A percentile compares a stretch with the other conserved stretches of the same genome.
Evolutionary conservation across 108 stramenopile genomes (phyloP).

Genomic region (Tribonema minus): DNA sequence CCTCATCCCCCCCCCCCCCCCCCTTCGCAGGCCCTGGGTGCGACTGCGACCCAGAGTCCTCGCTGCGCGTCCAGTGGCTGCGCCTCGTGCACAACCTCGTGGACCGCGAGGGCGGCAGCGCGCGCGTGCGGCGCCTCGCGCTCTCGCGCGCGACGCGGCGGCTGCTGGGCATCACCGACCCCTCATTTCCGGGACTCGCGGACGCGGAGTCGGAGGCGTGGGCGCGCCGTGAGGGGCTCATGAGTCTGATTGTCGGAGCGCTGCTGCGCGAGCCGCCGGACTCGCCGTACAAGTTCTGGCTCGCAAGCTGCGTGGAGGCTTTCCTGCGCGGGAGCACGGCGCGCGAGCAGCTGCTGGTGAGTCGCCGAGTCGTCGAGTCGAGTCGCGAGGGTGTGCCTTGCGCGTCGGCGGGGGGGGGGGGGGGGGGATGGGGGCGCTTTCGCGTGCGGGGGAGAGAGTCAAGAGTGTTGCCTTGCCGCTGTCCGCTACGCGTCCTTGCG

Average conservation of each 20-base stretch:
- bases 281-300: slow-evolving; percentile 79
- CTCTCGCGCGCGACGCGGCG: neutral
- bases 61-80: slow-evolving; percentile 76
- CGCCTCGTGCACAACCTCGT: slow-evolving; percentile 78
- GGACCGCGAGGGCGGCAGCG: slow-evolving; percentile 67
- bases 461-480: neutral
- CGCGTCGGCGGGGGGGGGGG: too few relatives aligned
- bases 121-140: slow-evolving; percentile 2
- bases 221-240: slow-evolving; percentile 50
- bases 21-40: slow-evolving; percentile 58
- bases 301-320: slow-evolving; percentile 77
- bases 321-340: slow-evolving; percentile 73
- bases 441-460: neutral
- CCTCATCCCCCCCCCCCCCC: too few relatives aligned
- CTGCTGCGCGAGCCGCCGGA: slow-evolving; percentile 65
- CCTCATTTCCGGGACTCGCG: neutral
- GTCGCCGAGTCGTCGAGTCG: too few relatives aligned
- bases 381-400: too few relatives aligned
- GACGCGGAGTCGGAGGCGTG: neutral
- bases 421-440: too few relatives aligned
- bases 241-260: slow-evolving; percentile 66
- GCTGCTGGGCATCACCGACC: neutral
- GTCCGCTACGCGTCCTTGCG: too few relatives aligned
- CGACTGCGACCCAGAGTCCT: slow-evolving; percentile 79
- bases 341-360: too few relatives aligned